Percentiles rank a stretch among this genome's conserved stretches.
These are phyloP conservation scores for Clavaria fumosa DNA, from an alignment of 768 basidiomycete genomes.

Conservation along the genomic window DNA sequence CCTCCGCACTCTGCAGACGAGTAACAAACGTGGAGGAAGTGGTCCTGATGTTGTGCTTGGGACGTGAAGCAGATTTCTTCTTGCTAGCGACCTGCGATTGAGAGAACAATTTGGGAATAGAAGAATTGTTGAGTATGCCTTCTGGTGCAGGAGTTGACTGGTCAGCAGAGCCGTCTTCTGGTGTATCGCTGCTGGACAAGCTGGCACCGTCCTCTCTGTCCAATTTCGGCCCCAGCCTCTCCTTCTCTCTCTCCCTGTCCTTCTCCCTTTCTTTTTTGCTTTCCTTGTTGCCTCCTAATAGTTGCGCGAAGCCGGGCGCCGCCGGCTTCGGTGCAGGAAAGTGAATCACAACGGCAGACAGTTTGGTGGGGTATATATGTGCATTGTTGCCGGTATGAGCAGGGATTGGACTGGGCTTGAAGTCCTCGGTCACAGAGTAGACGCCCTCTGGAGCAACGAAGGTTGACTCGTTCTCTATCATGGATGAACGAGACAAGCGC, in stretches of 20 bases:
- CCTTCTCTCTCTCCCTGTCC: too few species aligned
- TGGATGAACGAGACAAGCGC: conserved; percentile 10
- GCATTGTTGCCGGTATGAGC: conserved; percentile 25
- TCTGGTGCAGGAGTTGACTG: conserved; percentile 26
- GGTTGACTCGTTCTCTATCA: conserved; percentile 71
- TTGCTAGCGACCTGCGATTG: conserved; percentile 59
- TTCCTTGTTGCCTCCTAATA: conserved; percentile 57
- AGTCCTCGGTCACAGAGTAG: conserved; percentile 77
- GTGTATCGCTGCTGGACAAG: conserved; percentile 70
- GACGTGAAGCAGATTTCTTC: conserved; percentile 47
- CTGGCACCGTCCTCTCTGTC: conserved; percentile 57
- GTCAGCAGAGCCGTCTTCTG: conserved; percentile 37
- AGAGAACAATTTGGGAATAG: conserved; percentile 26
- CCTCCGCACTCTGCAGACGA: conserved; percentile 69
- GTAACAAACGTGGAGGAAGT: conserved; percentile 90
- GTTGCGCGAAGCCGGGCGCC: conserved; percentile 48
- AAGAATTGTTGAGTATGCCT: conserved; percentile 20
- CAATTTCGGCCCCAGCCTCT: too few species aligned
- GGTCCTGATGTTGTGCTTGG: conserved; percentile 84
- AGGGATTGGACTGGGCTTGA: conserved; percentile 44
- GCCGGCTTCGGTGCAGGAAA: conserved; percentile 43
- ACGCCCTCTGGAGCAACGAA: conserved; percentile 86
- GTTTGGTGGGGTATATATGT: conserved; percentile 39
- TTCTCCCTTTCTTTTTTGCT: conserved; percentile 34
- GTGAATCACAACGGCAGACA: conserved; percentile 46